phyloP scores from a whole-genome alignment of 108 stramenopile species.

The Cyclotella atomus region DNA sequence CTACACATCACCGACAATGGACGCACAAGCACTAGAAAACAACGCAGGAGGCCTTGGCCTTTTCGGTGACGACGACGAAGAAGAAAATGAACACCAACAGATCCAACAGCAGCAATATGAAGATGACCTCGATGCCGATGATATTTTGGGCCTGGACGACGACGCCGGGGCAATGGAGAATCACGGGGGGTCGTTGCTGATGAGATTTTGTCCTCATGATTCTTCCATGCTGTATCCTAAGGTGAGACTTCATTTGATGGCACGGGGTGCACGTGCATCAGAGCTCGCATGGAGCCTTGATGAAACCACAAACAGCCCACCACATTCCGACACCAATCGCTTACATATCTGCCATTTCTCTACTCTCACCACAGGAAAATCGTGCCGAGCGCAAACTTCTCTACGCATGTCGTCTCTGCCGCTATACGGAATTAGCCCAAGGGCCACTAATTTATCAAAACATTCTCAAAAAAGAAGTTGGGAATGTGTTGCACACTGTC shows the following conservation, averaged over 20 bases:
- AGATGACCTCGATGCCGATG: constrained; percentile 69
- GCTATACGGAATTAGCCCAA: constrained; percentile 70
- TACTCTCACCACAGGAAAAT: constrained; percentile 56
- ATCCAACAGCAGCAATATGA: constrained; percentile 35
- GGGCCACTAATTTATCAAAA: constrained; percentile 83
- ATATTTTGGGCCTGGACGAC: constrained; percentile 58
- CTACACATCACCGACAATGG: no score
- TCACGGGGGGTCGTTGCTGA: constrained; percentile 61
- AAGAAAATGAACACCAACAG: constrained; percentile 53
- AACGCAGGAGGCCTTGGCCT: constrained; percentile 14
- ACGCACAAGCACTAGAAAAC: not conserved
- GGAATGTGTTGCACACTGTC: constrained; percentile 82
- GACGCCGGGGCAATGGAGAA: constrained; percentile 21
- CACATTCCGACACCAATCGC: no score
- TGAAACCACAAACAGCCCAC: no score
- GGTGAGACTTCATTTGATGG: constrained; percentile 56
- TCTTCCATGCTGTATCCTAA: constrained; percentile 93
- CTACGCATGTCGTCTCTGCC: constrained; percentile 88
- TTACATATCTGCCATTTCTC: not conserved
- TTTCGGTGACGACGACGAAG: constrained; percentile 65
- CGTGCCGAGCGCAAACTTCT: constrained; percentile 68
- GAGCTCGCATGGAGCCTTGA: no score
- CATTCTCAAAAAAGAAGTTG: constrained; percentile 83
- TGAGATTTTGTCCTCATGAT: constrained; percentile 92
- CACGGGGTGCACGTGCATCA: no score